A percentile compares a stretch with the other conserved stretches of the same genome.
Evolutionary conservation across 2,329 filamentous ascomycete species (phyloP).

Genomic region (Cladosporium cucumerinum): DNA sequence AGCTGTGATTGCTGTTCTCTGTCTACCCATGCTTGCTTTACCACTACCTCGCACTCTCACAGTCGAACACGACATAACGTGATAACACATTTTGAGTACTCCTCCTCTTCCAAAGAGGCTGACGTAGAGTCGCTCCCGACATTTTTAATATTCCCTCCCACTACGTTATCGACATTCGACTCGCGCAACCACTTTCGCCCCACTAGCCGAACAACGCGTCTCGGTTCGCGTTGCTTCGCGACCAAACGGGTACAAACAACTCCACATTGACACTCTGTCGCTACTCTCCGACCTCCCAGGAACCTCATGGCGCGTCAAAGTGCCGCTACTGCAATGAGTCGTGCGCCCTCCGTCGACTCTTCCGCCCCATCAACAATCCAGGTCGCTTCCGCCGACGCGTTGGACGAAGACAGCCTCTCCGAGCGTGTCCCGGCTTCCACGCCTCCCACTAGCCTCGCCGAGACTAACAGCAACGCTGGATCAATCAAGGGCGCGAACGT

Average conservation of each 20-base stretch:
- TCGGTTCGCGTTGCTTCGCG: constrained; percentile 3
- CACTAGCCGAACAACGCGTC: background rate
- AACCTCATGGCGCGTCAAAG: constrained; percentile 8
- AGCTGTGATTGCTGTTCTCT: background rate
- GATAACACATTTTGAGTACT: background rate
- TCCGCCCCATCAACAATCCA: constrained; percentile 44
- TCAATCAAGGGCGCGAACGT: constrained; percentile 29
- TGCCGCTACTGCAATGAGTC: constrained; percentile 25
- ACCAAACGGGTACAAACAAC: constrained; percentile 6
- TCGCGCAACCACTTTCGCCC: constrained; percentile 10
- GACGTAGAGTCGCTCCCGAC: background rate
- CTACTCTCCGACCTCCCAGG: background rate
- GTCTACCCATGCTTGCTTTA: background rate
- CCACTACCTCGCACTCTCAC: background rate
- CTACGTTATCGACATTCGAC: background rate
- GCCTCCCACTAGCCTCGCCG: constrained; percentile 64
- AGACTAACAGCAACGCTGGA: constrained; percentile 54
- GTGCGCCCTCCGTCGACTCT: constrained; percentile 40
- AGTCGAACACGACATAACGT: background rate
- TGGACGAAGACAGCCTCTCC: constrained; percentile 39
- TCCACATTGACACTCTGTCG: background rate
- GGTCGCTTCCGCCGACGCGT: constrained; percentile 29
- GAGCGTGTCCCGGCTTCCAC: constrained; percentile 58
- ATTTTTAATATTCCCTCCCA: background rate
- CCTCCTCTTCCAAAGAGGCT: background rate